Evolutionary conservation across 768 basidiomycete genomes (phyloP).

Genomic region (Arthromyces matolae): DNA sequence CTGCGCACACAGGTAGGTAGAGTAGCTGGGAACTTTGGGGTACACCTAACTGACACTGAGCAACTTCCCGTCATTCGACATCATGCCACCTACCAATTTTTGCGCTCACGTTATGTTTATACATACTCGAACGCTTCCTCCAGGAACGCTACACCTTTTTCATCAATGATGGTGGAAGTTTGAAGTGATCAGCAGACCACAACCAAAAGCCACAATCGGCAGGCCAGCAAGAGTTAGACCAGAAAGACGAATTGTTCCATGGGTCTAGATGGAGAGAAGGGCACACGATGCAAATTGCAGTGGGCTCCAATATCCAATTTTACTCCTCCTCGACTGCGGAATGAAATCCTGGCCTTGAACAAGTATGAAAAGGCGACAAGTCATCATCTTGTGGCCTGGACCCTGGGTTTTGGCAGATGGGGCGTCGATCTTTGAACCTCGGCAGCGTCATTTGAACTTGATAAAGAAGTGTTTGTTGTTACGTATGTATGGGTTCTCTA

Average conservation of each 20-base stretch:
- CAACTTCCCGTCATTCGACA: not conserved
- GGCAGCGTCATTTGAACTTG: not conserved
- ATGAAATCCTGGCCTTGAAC: not conserved
- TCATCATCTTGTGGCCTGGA: not conserved
- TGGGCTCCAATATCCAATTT: too few relatives aligned
- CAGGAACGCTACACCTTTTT: not conserved
- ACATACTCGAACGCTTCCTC: not conserved
- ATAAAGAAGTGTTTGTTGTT: not conserved
- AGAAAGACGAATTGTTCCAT: not conserved
- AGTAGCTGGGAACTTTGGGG: not conserved
- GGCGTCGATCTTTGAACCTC: not conserved
- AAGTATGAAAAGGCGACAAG: not conserved
- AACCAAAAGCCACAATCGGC: conserved; percentile 1
- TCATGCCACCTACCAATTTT: not conserved
- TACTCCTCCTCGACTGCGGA: not conserved
- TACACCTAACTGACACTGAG: not conserved
- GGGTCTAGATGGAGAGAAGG: not conserved
- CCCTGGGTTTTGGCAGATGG: not conserved
- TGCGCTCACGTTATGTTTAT: not conserved
- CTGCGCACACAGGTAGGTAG: not conserved
- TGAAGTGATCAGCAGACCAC: conserved; percentile 3
- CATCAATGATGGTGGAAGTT: conserved; percentile 1
- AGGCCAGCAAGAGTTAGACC: not conserved
- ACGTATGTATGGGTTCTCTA: not conserved
- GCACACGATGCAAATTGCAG: not conserved